Base-by-base conservation (phyloP, 495 filamentous ascomycete genomes). In the Talaromyces wortmannii region DNA sequence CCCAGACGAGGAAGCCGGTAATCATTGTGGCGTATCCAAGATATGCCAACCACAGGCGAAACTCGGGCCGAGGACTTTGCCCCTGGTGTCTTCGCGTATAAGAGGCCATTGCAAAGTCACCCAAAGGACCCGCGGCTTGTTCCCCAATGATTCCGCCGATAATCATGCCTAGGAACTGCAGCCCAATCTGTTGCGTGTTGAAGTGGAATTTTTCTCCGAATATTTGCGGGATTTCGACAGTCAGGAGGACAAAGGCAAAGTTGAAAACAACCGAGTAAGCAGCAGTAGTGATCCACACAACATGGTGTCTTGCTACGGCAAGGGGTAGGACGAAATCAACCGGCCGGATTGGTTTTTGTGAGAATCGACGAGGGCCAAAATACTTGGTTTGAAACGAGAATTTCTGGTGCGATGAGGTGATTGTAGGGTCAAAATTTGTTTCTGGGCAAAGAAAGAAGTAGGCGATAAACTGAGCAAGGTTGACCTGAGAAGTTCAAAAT, bases 161-260 rank as follows among this genome's bases (percentile, higher is more conserved):
- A 47, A 71, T 66, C 45, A 70, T 61, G 3, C 65, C 63, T n/a
- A 73, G 59, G 15, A 67, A 73, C 30, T 71, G 65, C 32, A 73
- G 47, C 4, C 68, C 68, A 12, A 67, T 68, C 36, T 73, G 63
- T 44, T 70, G 65, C 0, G 70, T 56, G 50, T 68, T 53, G 11
- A 69, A 67, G 48, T 67, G 44, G 42, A 72, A 72, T 16, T 63
- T 67, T 15, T 67, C 47, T 0, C 64, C 64, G 31, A 70, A 67
- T 0, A 56, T 58, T 16, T 62, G 65, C 3, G 64, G 68, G 59
- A 69, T 70, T 52, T 72, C 68, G 3, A 70, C 66, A 23, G 64
- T 61, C 5, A 70, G 17, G 10, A 59, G 61, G 16, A 69, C 66
- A 15, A 66, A 65, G 0, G 45, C 66, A 46, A 67, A 73, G 55